phyloP scores from a whole-genome alignment of 2,329 filamentous ascomycete genomes.

The Penicillium sp. region DNA sequence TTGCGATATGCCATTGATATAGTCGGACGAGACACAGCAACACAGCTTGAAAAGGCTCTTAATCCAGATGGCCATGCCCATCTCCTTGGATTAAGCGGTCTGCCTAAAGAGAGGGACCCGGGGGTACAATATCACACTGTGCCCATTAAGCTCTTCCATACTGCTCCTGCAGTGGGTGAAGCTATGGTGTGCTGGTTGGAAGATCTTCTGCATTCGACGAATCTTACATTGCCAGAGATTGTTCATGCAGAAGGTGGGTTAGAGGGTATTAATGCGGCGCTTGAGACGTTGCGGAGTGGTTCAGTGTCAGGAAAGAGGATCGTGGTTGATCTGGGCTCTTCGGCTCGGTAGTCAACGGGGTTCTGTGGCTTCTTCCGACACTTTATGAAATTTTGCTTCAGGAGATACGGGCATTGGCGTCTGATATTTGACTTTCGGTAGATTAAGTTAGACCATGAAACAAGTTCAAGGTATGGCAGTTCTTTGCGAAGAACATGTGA shows the following conservation, averaged over 20 bases:
- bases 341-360: not conserved
- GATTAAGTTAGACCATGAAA: not conserved
- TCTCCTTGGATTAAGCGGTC: conserved; percentile 64
- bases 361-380: not conserved
- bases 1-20: conserved; percentile 69
- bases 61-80: conserved; percentile 46
- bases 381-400: conserved; percentile 1
- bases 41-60: conserved; percentile 56
- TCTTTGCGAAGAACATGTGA: not conserved
- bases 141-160: conserved; percentile 74
- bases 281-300: conserved; percentile 64
- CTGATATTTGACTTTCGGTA: not conserved
- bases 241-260: conserved; percentile 63
- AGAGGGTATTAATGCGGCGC: conserved; percentile 62
- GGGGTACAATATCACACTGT: conserved; percentile 61
- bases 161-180: conserved; percentile 61
- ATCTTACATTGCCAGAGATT: conserved; percentile 62
- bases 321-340: conserved; percentile 50
- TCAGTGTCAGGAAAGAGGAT: conserved; percentile 66
- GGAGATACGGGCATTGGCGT: conserved; percentile 6
- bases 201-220: conserved; percentile 54
- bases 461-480: not conserved
- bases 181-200: conserved; percentile 66
- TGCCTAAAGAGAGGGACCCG: conserved; percentile 56
- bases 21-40: conserved; percentile 62